These are phyloP conservation scores for Aquilaria sinensis DNA, from an alignment of 345 rosid species.

Conservation along the genomic window DNA sequence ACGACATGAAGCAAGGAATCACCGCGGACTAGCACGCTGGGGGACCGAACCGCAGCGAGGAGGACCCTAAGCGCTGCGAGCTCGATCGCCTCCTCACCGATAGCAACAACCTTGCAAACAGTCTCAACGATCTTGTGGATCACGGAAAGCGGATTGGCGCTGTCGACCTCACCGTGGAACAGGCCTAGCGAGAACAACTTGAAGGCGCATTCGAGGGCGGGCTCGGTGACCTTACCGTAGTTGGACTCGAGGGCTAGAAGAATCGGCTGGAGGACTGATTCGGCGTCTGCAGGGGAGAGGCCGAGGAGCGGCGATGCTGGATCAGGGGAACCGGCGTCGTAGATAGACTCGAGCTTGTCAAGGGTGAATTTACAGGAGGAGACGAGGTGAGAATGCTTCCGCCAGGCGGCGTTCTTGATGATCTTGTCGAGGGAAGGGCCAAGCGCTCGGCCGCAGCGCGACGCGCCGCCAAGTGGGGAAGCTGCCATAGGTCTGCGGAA, in stretches of 20 bases:
- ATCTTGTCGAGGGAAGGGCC: conserved; percentile 84
- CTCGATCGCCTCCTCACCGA: conserved; percentile 77
- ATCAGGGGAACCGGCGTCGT: conserved; percentile 30
- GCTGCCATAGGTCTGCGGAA: conserved; percentile 32
- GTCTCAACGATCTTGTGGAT: conserved; percentile 36
- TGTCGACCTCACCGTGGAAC: conserved; percentile 51
- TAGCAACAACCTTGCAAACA: conserved; percentile 53
- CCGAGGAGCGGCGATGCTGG: conserved; percentile 48
- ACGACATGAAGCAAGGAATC: conserved; percentile 70
- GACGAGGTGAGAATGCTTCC: conserved; percentile 85
- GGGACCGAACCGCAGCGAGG: conserved; percentile 71
- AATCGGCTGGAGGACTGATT: conserved; percentile 52
- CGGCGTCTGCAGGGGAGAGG: conserved; percentile 59
- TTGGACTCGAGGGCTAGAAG: conserved; percentile 66
- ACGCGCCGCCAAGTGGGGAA: conserved; percentile 75
- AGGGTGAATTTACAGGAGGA: conserved; percentile 81
- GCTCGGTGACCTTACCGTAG: conserved; percentile 68
- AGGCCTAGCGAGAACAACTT: conserved; percentile 70
- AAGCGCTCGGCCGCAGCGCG: conserved; percentile 71
- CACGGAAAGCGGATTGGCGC: conserved; percentile 20
- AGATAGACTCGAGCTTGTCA: conserved; percentile 62
- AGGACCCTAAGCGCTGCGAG: conserved; percentile 67
- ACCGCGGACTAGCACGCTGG: conserved; percentile 70
- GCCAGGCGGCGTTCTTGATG: conserved; percentile 92
- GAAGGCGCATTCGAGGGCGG: conserved; percentile 77